These are phyloP conservation scores for Ambrosia trifida DNA, from an alignment of 129 eudicot genomes.

Conservation along the genomic window DNA sequence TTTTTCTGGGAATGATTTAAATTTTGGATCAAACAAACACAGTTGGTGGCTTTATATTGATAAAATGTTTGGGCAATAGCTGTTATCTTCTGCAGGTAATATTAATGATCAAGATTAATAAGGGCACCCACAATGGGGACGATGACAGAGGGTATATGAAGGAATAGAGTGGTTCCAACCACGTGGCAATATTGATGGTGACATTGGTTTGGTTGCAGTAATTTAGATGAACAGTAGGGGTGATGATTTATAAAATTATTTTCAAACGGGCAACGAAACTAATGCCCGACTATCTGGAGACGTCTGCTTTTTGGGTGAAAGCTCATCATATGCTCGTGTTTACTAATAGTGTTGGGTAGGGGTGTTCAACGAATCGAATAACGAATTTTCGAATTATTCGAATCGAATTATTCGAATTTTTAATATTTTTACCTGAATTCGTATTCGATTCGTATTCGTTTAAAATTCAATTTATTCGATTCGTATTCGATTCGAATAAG, in stretches of 20 bases:
- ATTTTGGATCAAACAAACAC: constrained; percentile 3
- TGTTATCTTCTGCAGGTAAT: constrained; percentile 13
- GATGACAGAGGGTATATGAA: constrained; percentile 20
- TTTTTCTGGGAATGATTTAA: not conserved
- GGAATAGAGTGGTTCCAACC: constrained; percentile 28
- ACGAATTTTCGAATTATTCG: too few species aligned
- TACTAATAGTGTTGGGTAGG: too few species aligned
- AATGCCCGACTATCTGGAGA: too few species aligned
- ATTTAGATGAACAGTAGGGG: constrained; percentile 13
- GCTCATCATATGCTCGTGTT: too few species aligned
- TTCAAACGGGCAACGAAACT: too few species aligned
- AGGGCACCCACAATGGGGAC: constrained; percentile 27
- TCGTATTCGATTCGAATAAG: too few species aligned
- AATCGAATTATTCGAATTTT: too few species aligned
- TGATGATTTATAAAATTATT: not conserved
- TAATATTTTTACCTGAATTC: too few species aligned
- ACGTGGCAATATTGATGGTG: constrained; percentile 31
- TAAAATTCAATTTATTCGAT: too few species aligned
- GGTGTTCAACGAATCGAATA: too few species aligned
- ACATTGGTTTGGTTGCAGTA: constrained; percentile 15
- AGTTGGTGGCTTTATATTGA: constrained; percentile 4
- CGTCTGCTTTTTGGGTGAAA: too few species aligned
- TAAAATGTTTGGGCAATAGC: constrained; percentile 19
- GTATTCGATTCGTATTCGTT: too few species aligned
- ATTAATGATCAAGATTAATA: constrained; percentile 18